Percentiles rank a stretch among this genome's conserved stretches.
Conservation (phyloP, 345 rosid species). For the Ceriops decandra region DNA sequence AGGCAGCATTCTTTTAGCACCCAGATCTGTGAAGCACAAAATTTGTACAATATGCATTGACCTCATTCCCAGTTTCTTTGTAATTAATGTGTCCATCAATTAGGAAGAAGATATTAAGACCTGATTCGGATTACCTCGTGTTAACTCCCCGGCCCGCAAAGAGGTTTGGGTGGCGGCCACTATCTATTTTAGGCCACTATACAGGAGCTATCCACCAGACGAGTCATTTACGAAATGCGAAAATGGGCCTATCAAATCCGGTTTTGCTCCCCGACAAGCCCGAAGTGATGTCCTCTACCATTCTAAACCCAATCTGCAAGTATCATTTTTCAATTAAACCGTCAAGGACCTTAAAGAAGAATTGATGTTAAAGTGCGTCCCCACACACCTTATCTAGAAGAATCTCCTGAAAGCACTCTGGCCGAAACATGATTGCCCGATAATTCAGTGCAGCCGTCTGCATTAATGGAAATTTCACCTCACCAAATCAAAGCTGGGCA, state of each 20-base stretch:
- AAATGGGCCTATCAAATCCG: slow-evolving; percentile 77
- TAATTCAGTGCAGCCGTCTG: slow-evolving; percentile 67
- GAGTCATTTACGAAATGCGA: slow-evolving; percentile 64
- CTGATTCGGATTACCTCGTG: no score
- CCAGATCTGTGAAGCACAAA: no score
- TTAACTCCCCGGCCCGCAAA: no score
- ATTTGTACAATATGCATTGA: no score
- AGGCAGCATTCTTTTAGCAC: no score
- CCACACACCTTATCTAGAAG: slow-evolving; percentile 80
- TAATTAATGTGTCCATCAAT: no score
- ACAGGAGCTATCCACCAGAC: background rate
- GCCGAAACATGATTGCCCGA: slow-evolving; percentile 43
- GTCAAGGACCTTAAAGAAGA: slow-evolving; percentile 3
- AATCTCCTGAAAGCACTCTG: slow-evolving; percentile 63
- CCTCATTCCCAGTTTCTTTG: no score
- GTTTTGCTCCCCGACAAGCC: slow-evolving; percentile 54
- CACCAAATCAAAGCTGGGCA: background rate
- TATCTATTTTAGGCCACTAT: background rate
- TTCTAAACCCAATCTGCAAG: slow-evolving; percentile 84
- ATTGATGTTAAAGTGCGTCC: background rate
- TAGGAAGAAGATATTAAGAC: no score
- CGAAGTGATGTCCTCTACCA: slow-evolving; percentile 68
- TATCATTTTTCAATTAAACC: background rate
- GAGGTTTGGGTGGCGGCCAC: no score
- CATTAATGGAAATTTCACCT: slow-evolving; percentile 17